Base-by-base conservation (phyloP, 306 rosid genomes). In the Phaseolus lunatus region DNA sequence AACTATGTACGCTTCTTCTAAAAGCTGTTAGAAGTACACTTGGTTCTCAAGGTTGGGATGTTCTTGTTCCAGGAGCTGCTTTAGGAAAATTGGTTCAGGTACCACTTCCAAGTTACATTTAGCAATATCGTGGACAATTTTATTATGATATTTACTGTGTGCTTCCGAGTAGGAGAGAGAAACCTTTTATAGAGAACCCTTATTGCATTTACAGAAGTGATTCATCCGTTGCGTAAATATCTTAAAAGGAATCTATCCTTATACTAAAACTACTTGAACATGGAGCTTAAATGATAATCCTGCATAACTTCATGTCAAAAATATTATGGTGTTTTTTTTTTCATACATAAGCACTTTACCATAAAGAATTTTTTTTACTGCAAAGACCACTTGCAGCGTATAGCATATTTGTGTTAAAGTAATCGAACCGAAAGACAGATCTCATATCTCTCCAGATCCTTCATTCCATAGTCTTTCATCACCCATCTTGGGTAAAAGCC, bases 41-140 rank as follows among this genome's bases (percentile, higher is more conserved):
- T 80, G 99, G 91, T 85, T 92, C 97, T 64, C 86, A 92, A 77
- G 99, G 99, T 79, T 95, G 99, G 99, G 99, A 95, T 87, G 92
- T 95, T 81, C 87, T 95, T 79, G 99, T 95, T 78, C 97, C 97
- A 5, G 99, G 97, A 83, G 80, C 79, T 81, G 90, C 84, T 70
- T n/a, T 3, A 13, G 99, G 99, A 87, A 90, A 92, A 77, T 87
- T 95, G 84, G 72, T 92, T 80, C 88, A 92, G 97, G 99, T 95
- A 87, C 59, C 78, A 61, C 97, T 95, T 88, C 54, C 78, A 56
- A 56, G 41, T 47, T 77, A 45, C 63, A 45, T 78, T 64, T 72
- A 70, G 72, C 64, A 52, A 78, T 57, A 61, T 78, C 37, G 13
- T 11, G 16, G 69, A 23, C 31, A 48, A 37, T 76, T 37, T 24